Evolutionary conservation across 345 rosid genomes (phyloP).

Genomic region (Syzygium aromaticum): DNA sequence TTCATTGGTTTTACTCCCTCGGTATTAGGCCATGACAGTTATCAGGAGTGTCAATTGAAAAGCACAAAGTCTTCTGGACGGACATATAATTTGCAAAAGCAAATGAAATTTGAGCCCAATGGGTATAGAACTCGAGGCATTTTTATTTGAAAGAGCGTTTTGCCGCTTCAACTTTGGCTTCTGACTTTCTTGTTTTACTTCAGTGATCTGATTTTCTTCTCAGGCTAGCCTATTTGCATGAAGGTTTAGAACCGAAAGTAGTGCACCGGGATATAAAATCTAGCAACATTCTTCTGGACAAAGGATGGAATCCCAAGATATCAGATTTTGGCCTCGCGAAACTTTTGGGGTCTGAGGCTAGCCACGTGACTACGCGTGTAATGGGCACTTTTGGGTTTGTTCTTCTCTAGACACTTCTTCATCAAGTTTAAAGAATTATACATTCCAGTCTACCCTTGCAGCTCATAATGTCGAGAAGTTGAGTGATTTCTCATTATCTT

Average conservation of each 20-base stretch:
- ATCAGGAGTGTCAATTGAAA: not conserved
- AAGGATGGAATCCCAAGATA: constrained; percentile 74
- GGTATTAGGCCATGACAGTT: not conserved
- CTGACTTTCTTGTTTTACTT: not conserved
- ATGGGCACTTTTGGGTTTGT: constrained; percentile 95
- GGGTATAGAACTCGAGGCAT: not conserved
- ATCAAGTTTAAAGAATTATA: not conserved
- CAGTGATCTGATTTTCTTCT: constrained; percentile 4
- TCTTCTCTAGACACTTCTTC: not conserved
- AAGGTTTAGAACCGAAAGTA: constrained; percentile 94
- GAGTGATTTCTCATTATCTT: not conserved
- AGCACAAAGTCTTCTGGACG: not conserved
- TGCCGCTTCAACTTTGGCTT: not conserved
- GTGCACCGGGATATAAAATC: constrained; percentile 95
- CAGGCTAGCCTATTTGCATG: constrained; percentile 92
- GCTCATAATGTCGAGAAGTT: not conserved
- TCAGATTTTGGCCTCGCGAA: constrained; percentile 95
- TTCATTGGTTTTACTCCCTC: not conserved
- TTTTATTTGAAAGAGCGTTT: not conserved
- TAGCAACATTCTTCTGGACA: constrained; percentile 80
- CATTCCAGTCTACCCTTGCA: not conserved
- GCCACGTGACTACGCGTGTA: constrained; percentile 90
- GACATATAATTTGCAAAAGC: not conserved
- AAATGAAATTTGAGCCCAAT: not conserved
- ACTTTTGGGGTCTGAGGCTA: constrained; percentile 74